Evolutionary conservation across 163 green algal species (phyloP), one percentile per base, ranked within the genome.

Genomic region (Volvox carteri): DNA sequence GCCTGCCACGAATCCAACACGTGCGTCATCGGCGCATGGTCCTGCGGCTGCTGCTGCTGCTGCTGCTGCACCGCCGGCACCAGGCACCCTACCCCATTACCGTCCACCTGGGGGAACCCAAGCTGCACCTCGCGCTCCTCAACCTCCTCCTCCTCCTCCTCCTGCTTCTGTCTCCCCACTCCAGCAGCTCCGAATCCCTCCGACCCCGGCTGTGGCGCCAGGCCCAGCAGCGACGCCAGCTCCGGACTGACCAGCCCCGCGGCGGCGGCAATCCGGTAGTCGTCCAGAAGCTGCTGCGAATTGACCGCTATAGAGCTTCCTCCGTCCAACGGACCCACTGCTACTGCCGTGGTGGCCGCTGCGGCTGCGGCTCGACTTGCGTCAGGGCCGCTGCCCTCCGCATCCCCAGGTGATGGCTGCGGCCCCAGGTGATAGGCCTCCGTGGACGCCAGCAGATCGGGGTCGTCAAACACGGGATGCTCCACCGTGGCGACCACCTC

Each of bases 181-280:
- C 50, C 33, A 9, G 48, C 48, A n/a, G 75, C 50, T 21, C 42
- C 77, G 16, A 2, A 18, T 1, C 41, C 28, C 18, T 16, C 62
- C 0, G 28, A 52, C 19, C 8, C 78, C 2, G 41, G 46, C 39
- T 28, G 23, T 46, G 62, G 41, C 41, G 39, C 60, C 79, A 80
- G 42, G 7, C 81, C 81, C 65, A 87, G 44, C 33, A 87, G 65
- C 23, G 81, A 70, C 44, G 65, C 65, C 33, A 87, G 65, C 81
- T 87, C 81, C 0, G 81, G 81, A 23, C 65, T 79, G 28, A 87
- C 44, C 65, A 80, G 81, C 1, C 81, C 81, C 2, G 81, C 81
- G 12, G 65, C 81, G 12, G 81, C 81, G 4, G 81, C 81, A 2
- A 58, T 77, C 42, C 81, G 65, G 65, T 80, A 87, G 33, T 78